Evolutionary conservation across 805 yeast genomes (phyloP).

Genomic region (Teunomyces kruisii): DNA sequence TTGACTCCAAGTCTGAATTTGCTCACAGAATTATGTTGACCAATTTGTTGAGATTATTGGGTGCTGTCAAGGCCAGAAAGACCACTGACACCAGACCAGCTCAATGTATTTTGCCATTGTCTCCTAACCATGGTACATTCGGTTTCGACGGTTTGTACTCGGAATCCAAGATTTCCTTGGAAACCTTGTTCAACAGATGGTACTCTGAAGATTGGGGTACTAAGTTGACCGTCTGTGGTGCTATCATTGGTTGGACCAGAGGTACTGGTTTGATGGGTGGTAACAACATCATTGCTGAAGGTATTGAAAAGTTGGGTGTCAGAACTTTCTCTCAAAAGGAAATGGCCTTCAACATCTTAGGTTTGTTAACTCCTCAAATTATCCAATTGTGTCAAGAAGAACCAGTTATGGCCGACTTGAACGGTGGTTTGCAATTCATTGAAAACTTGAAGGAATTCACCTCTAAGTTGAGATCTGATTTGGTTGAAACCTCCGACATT

Average conservation of each 20-base stretch:
- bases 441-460: constrained; percentile 90
- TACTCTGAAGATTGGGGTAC: constrained; percentile 95
- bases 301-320: constrained; percentile 92
- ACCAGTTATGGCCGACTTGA: constrained; percentile 97
- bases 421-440: constrained; percentile 96
- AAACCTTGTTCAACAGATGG: constrained; percentile 98
- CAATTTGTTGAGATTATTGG: constrained; percentile 87
- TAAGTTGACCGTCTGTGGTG: constrained; percentile 96
- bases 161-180: constrained; percentile 93
- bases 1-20: constrained; percentile 93
- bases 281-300: constrained; percentile 96
- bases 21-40: constrained; percentile 99
- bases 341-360: constrained; percentile 98
- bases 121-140: constrained; percentile 98
- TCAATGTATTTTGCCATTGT: constrained; percentile 91
- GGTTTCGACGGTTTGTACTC: constrained; percentile 98
- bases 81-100: constrained; percentile 94
- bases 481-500: constrained; percentile 81
- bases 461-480: constrained; percentile 70
- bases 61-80: constrained; percentile 85
- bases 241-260: constrained; percentile 99
- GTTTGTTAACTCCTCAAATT: constrained; percentile 85
- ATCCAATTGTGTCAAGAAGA: constrained; percentile 84
- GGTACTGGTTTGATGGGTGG: constrained; percentile 99
- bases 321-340: constrained; percentile 98